Evolutionary conservation across 2,329 filamentous ascomycete genomes (phyloP), one percentile per base, ranked within the genome.

Genomic region (Fonsecaea nubica): DNA sequence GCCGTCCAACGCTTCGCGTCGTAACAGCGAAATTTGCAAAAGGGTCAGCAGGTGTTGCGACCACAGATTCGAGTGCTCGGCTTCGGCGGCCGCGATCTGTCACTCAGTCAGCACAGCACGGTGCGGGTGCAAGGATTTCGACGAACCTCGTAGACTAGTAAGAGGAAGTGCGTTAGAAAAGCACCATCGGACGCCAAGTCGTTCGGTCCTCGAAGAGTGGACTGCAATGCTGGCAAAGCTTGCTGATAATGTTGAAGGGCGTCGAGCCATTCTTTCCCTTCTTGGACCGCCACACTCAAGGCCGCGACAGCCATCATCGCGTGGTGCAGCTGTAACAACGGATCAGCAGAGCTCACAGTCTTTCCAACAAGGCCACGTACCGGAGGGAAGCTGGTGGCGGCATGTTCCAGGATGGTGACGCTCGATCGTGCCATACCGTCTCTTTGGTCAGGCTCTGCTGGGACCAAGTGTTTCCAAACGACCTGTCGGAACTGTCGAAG

Each of bases 241-340:
- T 83, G 79, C 58, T 85, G 81, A 70, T 87, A 86, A 71, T 86
- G 83, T 67, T 85, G 82, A 55, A 85, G 75, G 10, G 83, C 81
- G 69, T 84, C 80, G 64, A 85, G 77, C 60, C 80, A 78, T 60
- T 81, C 79, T 33, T 79, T 77, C 33, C 77, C 79, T 36, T 81
- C 79, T 69, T 78, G 80, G 60, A 81, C 79, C 25, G 81, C 80
- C 52, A 85, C 77, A 71, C 83, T 84, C 52, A 86, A 78, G 18
- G 83, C 83, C 30, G 83, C 84, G n/a, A 87, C 75, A 4, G 85
- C 85, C 78, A 86, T 85, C 69, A 87, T 86, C 7, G 85, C 84
- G 72, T 87, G 83, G 57, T 83, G 82, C 62, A 87, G 79, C 84
- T 85, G 62, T 53, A 57, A 69, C 62, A 56, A 72, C 59, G 54